These are phyloP conservation scores for Zygotorulaspora mrakii DNA, from an alignment of 1,139 yeast species.

Conservation along the genomic window DNA sequence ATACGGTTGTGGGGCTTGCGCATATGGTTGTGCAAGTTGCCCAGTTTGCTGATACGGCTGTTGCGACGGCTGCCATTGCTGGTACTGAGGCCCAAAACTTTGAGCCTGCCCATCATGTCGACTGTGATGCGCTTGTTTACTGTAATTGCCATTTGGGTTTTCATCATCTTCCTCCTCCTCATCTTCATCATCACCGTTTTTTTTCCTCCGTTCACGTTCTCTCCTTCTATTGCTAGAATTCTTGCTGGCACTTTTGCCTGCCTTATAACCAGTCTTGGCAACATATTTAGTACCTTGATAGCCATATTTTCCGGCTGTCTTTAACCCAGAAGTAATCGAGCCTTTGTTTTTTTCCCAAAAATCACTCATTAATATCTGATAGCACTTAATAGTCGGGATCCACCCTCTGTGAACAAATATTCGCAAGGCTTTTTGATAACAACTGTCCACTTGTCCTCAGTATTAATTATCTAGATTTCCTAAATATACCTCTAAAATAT, in stretches of 20 bases:
- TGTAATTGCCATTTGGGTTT: constrained; percentile 1
- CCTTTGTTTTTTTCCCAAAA: constrained; percentile 52
- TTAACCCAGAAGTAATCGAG: constrained; percentile 42
- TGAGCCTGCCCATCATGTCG: constrained; percentile 5
- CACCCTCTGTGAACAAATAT: too few relatives aligned
- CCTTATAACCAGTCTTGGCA: constrained; percentile 45
- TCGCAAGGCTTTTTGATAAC: too few relatives aligned
- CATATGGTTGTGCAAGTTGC: constrained; percentile 11
- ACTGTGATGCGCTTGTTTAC: constrained; percentile 8
- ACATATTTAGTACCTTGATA: constrained; percentile 45
- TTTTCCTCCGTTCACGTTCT: constrained; percentile 18
- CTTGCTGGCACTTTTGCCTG: constrained; percentile 46
- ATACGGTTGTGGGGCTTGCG: constrained; percentile 11
- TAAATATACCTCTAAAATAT: too few relatives aligned
- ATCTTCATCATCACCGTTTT: constrained; percentile 21
- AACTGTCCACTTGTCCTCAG: too few relatives aligned
- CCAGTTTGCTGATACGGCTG: constrained; percentile 10
- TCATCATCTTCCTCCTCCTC: constrained; percentile 20
- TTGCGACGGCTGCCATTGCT: constrained; percentile 9
- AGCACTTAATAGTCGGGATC: too few relatives aligned
- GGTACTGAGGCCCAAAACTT: constrained; percentile 49
- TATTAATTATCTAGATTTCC: too few relatives aligned
- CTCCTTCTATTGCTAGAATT: constrained; percentile 30
- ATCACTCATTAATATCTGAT: constrained; percentile 32
- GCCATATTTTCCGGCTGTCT: constrained; percentile 36